These are phyloP conservation scores for Croton laevigatus DNA, from an alignment of 441 rosid genomes.

Conservation along the genomic window DNA sequence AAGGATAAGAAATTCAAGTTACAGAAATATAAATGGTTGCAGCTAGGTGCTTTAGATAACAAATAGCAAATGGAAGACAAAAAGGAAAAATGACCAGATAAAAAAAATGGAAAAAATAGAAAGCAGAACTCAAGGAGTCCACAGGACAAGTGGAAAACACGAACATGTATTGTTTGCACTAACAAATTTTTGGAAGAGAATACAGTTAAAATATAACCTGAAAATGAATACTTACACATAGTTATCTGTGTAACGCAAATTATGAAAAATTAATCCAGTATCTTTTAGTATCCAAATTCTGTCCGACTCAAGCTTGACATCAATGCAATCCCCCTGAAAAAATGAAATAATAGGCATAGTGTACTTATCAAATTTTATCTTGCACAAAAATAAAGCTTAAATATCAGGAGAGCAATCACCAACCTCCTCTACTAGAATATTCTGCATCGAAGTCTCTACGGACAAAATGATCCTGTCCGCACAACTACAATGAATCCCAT, in stretches of 20 bases:
- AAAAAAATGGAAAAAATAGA: neutral
- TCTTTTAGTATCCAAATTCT: conserved; percentile 75
- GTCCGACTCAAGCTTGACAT: conserved; percentile 68
- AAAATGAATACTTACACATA: conserved; percentile 48
- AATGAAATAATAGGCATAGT: conserved; percentile 23
- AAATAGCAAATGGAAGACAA: neutral
- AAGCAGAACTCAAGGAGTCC: neutral
- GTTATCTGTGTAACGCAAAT: conserved; percentile 30
- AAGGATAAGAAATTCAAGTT: neutral
- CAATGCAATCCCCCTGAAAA: conserved; percentile 73
- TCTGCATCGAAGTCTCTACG: conserved; percentile 47
- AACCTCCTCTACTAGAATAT: conserved; percentile 68
- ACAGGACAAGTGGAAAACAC: neutral
- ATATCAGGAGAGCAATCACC: conserved; percentile 14
- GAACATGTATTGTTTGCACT: neutral
- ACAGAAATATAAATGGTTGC: neutral
- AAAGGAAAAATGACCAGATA: neutral
- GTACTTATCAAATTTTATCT: conserved; percentile 15
- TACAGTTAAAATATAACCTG: neutral
- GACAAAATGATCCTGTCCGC: conserved; percentile 48
- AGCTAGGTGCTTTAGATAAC: neutral
- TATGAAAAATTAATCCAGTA: conserved; percentile 52
- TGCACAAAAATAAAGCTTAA: conserved; percentile 10
- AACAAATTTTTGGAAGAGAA: neutral
- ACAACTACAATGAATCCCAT: conserved; percentile 44